phyloP scores from a whole-genome alignment of 2,329 filamentous ascomycete species.

The Trichoderma lentiforme region DNA sequence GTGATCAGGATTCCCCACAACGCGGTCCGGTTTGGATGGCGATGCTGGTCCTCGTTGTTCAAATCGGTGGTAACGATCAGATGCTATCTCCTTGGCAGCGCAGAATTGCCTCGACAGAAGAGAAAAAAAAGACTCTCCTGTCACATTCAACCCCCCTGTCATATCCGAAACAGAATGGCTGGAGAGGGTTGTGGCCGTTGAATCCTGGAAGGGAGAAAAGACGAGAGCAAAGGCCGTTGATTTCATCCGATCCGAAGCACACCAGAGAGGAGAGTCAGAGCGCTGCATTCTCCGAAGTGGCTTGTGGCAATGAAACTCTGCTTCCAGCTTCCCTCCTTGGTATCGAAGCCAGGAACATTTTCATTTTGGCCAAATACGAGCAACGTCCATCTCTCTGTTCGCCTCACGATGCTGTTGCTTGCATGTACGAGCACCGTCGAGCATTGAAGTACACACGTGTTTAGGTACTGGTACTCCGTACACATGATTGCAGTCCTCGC shows the following conservation, averaged over 20 bases:
- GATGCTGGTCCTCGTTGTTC: neutral
- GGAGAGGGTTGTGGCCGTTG: neutral
- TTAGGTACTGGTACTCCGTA: neutral
- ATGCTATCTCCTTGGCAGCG: neutral
- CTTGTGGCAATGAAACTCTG: neutral
- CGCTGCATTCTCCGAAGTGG: neutral
- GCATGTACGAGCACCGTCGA: neutral
- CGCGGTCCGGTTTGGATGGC: neutral
- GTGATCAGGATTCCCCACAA: slow-evolving; percentile 1
- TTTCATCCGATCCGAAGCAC: neutral
- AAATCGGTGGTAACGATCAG: neutral
- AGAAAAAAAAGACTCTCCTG: neutral
- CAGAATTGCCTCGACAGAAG: neutral
- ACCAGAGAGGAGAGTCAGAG: neutral
- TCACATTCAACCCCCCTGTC: neutral
- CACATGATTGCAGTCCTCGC: neutral
- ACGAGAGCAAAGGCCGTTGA: neutral
- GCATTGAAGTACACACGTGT: neutral
- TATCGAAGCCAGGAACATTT: neutral
- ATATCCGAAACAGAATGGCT: neutral
- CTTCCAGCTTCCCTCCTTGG: neutral
- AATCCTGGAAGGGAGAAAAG: neutral
- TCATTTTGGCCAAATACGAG: neutral
- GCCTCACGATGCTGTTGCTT: neutral
- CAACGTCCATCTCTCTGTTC: neutral